phyloP scores from a whole-genome alignment of 2,329 filamentous ascomycete genomes.

The Macroventuria anomochaeta region DNA sequence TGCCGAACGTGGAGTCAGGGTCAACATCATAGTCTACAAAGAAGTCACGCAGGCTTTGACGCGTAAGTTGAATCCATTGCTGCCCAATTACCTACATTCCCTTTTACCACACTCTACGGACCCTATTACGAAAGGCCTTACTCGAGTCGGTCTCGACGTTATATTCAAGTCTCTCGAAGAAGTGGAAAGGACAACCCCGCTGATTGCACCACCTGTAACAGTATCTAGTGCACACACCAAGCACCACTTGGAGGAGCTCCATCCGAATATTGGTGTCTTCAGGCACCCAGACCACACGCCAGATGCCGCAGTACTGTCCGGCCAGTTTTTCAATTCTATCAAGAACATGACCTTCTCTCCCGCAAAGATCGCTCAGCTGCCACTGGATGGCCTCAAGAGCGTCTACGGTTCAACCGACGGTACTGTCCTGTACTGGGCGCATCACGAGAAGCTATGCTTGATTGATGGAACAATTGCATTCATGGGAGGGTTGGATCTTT shows the following conservation, averaged over 20 bases:
- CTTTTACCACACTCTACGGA: slow-evolving; percentile 52
- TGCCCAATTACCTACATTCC: slow-evolving; percentile 54
- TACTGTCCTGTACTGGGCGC: slow-evolving; percentile 87
- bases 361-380: slow-evolving; percentile 67
- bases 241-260: slow-evolving; percentile 74
- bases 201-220: slow-evolving; percentile 54
- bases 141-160: slow-evolving; percentile 51
- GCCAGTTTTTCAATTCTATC: slow-evolving; percentile 62
- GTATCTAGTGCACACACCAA: slow-evolving; percentile 78
- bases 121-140: slow-evolving; percentile 49
- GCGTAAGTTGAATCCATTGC: slow-evolving; percentile 63
- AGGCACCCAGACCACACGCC: slow-evolving; percentile 88
- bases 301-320: slow-evolving; percentile 70
- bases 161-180: slow-evolving; percentile 55
- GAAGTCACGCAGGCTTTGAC: slow-evolving; percentile 80
- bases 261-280: slow-evolving; percentile 87
- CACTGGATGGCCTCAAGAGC: slow-evolving; percentile 74
- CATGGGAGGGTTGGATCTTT: slow-evolving; percentile 90
- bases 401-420: slow-evolving; percentile 83
- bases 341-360: slow-evolving; percentile 63
- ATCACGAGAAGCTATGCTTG: slow-evolving; percentile 89
- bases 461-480: slow-evolving; percentile 82
- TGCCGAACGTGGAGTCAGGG: slow-evolving; percentile 80
- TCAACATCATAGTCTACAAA: slow-evolving; percentile 91
- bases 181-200: slow-evolving; percentile 53